These are phyloP conservation scores for Allium fistulosum DNA, from an alignment of 106 monocot genomes.

Conservation along the genomic window DNA sequence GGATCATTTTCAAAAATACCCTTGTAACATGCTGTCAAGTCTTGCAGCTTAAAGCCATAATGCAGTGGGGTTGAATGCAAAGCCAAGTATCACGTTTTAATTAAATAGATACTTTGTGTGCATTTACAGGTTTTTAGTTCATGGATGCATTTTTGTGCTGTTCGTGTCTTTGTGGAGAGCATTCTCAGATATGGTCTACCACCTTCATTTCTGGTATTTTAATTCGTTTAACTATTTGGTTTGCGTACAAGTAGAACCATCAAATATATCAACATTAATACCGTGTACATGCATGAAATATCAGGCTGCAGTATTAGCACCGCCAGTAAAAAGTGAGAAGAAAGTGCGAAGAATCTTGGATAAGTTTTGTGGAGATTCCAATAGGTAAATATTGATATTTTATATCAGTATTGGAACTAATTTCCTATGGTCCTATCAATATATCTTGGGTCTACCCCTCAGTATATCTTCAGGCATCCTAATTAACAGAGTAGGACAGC, in stretches of 20 bases:
- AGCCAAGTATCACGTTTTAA: neutral
- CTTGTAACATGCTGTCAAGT: too few relatives aligned
- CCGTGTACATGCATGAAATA: neutral
- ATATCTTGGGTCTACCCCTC: too few relatives aligned
- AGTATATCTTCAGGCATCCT: too few relatives aligned
- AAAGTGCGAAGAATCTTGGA: slow-evolving; percentile 78
- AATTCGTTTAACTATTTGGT: neutral
- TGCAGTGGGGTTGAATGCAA: neutral
- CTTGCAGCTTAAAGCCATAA: too few relatives aligned
- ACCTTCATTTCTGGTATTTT: slow-evolving; percentile 76
- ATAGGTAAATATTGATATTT: slow-evolving; percentile 29
- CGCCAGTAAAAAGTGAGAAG: slow-evolving; percentile 80
- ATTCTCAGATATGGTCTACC: slow-evolving; percentile 98
- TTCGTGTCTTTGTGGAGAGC: slow-evolving; percentile 86
- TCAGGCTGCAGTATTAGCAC: slow-evolving; percentile 75
- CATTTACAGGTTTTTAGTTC: slow-evolving; percentile 82
- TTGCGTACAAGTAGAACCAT: too few relatives aligned
- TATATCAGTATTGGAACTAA: neutral
- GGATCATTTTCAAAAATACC: too few relatives aligned
- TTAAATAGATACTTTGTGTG: neutral
- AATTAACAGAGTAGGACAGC: too few relatives aligned
- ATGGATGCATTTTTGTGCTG: slow-evolving; percentile 99
- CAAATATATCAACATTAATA: too few relatives aligned
- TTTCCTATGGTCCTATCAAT: too few relatives aligned
- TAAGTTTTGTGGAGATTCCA: slow-evolving; percentile 42